phyloP scores from a whole-genome alignment of 2,329 filamentous ascomycete species.

The Fusarium sororula region DNA sequence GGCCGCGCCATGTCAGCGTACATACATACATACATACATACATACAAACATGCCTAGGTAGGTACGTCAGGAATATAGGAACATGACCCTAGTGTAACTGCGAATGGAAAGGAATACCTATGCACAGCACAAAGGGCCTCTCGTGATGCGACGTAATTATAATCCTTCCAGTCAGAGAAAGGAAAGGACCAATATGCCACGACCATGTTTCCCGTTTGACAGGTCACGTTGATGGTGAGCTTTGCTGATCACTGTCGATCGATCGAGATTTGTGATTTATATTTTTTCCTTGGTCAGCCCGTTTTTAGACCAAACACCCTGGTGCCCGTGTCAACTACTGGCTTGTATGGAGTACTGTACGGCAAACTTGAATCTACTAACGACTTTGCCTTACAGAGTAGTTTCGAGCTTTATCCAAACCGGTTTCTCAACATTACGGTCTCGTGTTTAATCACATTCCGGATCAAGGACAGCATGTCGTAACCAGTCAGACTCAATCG shows the following conservation, averaged over 20 bases:
- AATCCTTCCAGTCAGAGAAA: background rate
- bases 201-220: constrained; percentile 19
- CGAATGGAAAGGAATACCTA: background rate
- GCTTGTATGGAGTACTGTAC: background rate
- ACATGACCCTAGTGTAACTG: constrained; percentile 8
- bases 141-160: constrained; percentile 23
- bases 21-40: background rate
- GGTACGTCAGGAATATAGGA: constrained; percentile 15
- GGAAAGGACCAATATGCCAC: constrained; percentile 18
- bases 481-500: constrained; percentile 1
- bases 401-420: constrained; percentile 2
- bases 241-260: constrained; percentile 34
- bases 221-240: constrained; percentile 22
- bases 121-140: constrained; percentile 8
- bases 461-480: background rate
- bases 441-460: constrained; percentile 6
- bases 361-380: background rate
- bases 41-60: background rate
- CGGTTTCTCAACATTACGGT: constrained; percentile 10
- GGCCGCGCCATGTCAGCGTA: background rate
- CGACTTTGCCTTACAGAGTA: background rate
- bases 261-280: constrained; percentile 35
- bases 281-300: background rate
- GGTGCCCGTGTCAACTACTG: background rate
- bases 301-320: constrained; percentile 2